phyloP scores from a whole-genome alignment of 129 eudicot genomes.

The Lonicera japonica region DNA sequence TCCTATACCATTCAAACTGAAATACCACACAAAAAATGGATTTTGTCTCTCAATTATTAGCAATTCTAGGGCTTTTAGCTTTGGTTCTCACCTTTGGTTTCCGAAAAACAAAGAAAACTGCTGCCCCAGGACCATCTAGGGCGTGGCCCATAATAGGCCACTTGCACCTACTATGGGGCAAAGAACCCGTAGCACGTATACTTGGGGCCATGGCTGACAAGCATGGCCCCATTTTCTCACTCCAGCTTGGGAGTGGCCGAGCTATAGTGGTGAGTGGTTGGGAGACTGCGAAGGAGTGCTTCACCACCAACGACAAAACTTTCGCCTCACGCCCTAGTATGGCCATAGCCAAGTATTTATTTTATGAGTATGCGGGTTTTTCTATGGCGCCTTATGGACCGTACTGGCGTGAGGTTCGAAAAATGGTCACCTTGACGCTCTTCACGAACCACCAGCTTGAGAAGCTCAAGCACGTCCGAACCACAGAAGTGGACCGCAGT shows the following conservation, averaged over 20 bases:
- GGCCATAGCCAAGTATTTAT: constrained; percentile 47
- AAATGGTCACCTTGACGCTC: constrained; percentile 45
- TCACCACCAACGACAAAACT: constrained; percentile 43
- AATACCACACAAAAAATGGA: constrained; percentile 2
- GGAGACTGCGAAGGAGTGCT: constrained; percentile 46
- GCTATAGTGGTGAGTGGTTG: constrained; percentile 50
- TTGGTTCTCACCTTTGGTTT: constrained; percentile 4
- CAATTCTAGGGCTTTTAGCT: constrained; percentile 2
- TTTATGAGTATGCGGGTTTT: constrained; percentile 35
- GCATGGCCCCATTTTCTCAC: constrained; percentile 44
- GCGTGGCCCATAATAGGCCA: constrained; percentile 60
- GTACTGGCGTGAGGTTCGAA: constrained; percentile 53
- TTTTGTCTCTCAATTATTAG: neutral
- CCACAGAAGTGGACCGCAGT: constrained; percentile 25
- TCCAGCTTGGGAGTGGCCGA: constrained; percentile 40
- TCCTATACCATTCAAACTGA: no score
- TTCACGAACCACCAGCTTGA: constrained; percentile 36
- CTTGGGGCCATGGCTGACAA: constrained; percentile 45
- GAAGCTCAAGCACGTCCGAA: constrained; percentile 34
- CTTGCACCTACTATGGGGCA: constrained; percentile 37
- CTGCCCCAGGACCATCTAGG: constrained; percentile 51
- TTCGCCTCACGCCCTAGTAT: constrained; percentile 45
- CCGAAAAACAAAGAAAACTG: neutral
- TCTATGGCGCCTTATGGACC: constrained; percentile 56
- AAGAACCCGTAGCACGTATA: constrained; percentile 37